Conservation (phyloP, 2,329 filamentous ascomycete genomes). For the Fusarium pseudonygamai region DNA sequence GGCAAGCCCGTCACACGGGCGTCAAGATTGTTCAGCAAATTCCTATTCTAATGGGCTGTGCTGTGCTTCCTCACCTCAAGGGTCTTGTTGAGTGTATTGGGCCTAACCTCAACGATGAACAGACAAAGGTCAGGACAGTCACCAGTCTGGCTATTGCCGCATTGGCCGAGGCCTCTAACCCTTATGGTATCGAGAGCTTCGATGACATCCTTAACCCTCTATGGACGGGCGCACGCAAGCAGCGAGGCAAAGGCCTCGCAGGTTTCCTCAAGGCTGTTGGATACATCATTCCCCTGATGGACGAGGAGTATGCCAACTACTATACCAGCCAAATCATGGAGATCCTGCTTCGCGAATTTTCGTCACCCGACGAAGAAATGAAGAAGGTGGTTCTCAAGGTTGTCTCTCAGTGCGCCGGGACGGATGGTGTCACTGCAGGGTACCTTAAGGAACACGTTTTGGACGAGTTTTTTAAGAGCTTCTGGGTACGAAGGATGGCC, state of each 20-base stretch:
- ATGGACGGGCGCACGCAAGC: conserved; percentile 96
- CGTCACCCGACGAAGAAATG: conserved; percentile 98
- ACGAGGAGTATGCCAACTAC: conserved; percentile 99
- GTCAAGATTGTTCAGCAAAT: conserved; percentile 99
- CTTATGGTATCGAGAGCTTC: conserved; percentile 98
- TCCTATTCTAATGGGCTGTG: conserved; percentile 97
- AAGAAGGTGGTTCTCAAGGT: conserved; percentile 99
- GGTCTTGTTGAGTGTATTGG: conserved; percentile 96
- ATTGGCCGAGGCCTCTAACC: conserved; percentile 93
- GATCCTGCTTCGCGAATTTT: conserved; percentile 93
- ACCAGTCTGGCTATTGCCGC: conserved; percentile 95
- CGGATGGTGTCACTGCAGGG: conserved; percentile 91
- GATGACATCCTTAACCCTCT: conserved; percentile 97
- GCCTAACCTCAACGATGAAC: conserved; percentile 95
- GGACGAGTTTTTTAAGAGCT: conserved; percentile 97
- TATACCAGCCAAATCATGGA: conserved; percentile 99
- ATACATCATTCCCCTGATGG: conserved; percentile 98
- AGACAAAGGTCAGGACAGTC: conserved; percentile 96
- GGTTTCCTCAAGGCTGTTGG: conserved; percentile 97
- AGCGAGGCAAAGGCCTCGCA: conserved; percentile 93
- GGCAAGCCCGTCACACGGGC: conserved; percentile 96
- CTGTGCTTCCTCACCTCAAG: conserved; percentile 93
- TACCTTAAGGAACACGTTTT: conserved; percentile 97
- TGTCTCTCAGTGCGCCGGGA: conserved; percentile 93
- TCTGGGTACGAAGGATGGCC: conserved; percentile 98